phyloP scores from a whole-genome alignment of 345 rosid genomes.

The Adansonia digitata region DNA sequence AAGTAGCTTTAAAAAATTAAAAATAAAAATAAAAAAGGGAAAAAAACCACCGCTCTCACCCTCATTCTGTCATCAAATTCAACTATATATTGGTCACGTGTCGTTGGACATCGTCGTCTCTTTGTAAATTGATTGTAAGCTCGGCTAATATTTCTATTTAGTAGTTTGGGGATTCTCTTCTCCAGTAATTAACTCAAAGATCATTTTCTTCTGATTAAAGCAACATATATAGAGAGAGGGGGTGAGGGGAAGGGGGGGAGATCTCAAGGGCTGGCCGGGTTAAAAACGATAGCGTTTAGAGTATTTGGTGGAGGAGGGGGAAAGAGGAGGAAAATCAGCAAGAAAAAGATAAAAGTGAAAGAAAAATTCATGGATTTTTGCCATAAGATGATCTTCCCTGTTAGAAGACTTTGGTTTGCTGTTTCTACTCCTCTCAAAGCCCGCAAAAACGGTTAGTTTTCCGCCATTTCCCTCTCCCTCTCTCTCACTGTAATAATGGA shows the following conservation, averaged over 20 bases:
- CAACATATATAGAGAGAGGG: not conserved
- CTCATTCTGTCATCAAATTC: not conserved
- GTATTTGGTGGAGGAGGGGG: constrained; percentile 4
- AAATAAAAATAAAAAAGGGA: not conserved
- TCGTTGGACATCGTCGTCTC: constrained; percentile 2
- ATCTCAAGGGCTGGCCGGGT: constrained; percentile 23
- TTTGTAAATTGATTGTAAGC: too few species aligned
- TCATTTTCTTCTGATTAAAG: too few species aligned
- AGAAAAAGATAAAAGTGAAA: constrained; percentile 13
- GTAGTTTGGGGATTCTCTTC: too few species aligned
- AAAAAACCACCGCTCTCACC: not conserved
- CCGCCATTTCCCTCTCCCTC: not conserved
- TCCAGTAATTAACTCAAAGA: too few species aligned
- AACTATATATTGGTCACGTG: constrained; percentile 17
- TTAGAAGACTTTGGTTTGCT: constrained; percentile 39
- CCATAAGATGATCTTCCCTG: constrained; percentile 55
- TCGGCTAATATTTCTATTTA: too few species aligned
- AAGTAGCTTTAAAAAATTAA: too few species aligned
- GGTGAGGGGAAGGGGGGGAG: not conserved
- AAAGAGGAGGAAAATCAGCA: constrained; percentile 9
- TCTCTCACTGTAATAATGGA: not conserved
- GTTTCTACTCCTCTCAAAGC: constrained; percentile 49
- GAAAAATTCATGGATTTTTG: constrained; percentile 41
- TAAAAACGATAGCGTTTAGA: constrained; percentile 15
- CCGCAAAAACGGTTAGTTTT: constrained; percentile 38